Evolutionary conservation across 2,329 filamentous ascomycete species (phyloP), one percentile per base, ranked within the genome.

Genomic region (Apiospora phragmitis): DNA sequence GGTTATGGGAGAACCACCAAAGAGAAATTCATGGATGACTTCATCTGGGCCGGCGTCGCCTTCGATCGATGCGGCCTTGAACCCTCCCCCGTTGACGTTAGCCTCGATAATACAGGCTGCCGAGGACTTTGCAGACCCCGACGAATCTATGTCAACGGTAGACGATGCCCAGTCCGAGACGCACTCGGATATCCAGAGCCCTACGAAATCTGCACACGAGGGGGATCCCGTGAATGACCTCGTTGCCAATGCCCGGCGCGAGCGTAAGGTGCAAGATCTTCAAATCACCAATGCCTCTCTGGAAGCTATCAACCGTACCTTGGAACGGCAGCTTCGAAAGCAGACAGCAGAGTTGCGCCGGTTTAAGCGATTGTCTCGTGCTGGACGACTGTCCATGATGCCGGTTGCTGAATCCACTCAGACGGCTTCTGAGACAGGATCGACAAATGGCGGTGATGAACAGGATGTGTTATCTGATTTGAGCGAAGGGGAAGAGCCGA

Each of bases 271-370:
- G 0, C 89, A 98, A 75, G 96, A 99, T 79, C 85, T 99, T 7
- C 94, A 99, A 79, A 99, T 99, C 73, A 97, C 93, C 70, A 99
- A 99, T 78, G 96, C 94, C 1, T 98, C 95, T 1, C 87, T 99
- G 3, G 89, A 97, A 70, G 96, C 96, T 51, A 98, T 99, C 82
- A 99, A 99, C 79, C 89, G 95, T 69, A 96, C 94, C 0, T 84
- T 99, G 0, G 96, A 99, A 82, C 90, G 94, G 32, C 94, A 98
- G 79, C 87, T 99, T 76, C 90, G 94, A 35, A 97, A 97, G 79
- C 95, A 98, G 77, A 95, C 93, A 47, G 89, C 93, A 0, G 96
- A 99, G 79, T 80, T 99, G 42, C 91, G 96, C 70, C 88, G 95
- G 59, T 98, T 92, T 79, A 90, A 93, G 68, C 90, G 96, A n/a